Evolutionary conservation across 305 asterid species (phyloP).

Genomic region (Nicotiana rustica): DNA sequence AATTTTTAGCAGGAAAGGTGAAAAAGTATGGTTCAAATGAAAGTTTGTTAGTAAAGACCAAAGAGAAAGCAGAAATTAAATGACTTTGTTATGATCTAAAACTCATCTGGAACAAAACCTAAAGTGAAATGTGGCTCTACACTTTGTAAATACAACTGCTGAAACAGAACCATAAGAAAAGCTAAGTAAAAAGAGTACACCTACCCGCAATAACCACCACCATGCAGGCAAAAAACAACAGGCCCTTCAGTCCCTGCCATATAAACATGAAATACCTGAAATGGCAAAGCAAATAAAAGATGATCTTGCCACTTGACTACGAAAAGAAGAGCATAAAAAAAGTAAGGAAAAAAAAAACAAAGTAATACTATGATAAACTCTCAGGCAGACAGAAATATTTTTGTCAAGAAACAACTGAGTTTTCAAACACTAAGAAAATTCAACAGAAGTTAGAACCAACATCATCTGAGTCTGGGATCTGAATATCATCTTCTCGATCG

Average conservation of each 20-base stretch:
- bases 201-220: constrained; percentile 98
- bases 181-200: constrained; percentile 36
- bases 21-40: constrained; percentile 8
- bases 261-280: constrained; percentile 90
- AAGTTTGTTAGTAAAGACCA: constrained; percentile 8
- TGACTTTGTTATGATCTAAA: constrained; percentile 21
- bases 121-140: constrained; percentile 1
- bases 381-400: not conserved
- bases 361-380: constrained; percentile 7
- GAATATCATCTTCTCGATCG: constrained; percentile 83
- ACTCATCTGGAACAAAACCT: constrained; percentile 14
- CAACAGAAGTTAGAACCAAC: constrained; percentile 55
- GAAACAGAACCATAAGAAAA: constrained; percentile 19
- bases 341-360: not conserved
- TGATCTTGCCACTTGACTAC: constrained; percentile 38
- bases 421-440: constrained; percentile 15
- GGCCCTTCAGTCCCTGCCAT: constrained; percentile 90
- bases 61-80: not conserved
- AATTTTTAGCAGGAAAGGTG: not conserved
- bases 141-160: constrained; percentile 22
- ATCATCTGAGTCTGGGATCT: constrained; percentile 74
- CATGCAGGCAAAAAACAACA: constrained; percentile 90
- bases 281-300: constrained; percentile 40
- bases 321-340: constrained; percentile 30
- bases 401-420: not conserved